Percentiles rank a stretch among this genome's conserved stretches.
These are phyloP conservation scores for Kluyveromyces starmeri DNA, from an alignment of 805 yeast species.

Conservation along the genomic window DNA sequence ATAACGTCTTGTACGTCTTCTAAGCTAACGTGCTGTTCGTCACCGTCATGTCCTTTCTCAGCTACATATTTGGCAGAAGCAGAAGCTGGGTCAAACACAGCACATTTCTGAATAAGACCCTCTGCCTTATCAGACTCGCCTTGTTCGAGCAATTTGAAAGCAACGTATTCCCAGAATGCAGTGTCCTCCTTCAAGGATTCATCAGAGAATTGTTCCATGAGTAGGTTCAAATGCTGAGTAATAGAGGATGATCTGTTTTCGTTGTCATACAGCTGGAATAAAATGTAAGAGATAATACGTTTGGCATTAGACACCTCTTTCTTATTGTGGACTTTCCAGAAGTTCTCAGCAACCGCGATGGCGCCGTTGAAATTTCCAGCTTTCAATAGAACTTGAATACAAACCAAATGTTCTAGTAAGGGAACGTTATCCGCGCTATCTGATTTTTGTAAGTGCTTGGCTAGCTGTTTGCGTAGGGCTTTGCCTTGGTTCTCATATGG, in stretches of 20 bases:
- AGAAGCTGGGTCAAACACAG: not conserved
- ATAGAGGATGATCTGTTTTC: conserved; percentile 18
- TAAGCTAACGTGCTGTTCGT: conserved; percentile 6
- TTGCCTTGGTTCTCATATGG: conserved; percentile 25
- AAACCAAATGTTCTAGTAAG: not conserved
- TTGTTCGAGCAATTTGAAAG: conserved; percentile 19
- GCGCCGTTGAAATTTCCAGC: conserved; percentile 26
- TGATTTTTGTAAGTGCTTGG: no score
- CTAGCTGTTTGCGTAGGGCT: conserved; percentile 16
- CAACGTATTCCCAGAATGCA: conserved; percentile 25
- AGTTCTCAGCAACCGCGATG: conserved; percentile 19
- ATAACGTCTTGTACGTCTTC: conserved; percentile 14
- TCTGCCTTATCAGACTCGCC: conserved; percentile 13
- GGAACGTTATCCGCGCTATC: not conserved
- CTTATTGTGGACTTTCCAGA: conserved; percentile 10
- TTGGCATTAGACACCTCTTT: conserved; percentile 1
- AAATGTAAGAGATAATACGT: conserved; percentile 14
- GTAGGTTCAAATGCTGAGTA: conserved; percentile 12
- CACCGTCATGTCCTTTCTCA: not conserved
- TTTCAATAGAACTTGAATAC: conserved; percentile 19
- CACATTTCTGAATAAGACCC: conserved; percentile 9
- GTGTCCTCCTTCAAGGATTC: conserved; percentile 8
- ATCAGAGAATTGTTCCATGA: conserved; percentile 3
- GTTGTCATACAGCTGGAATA: conserved; percentile 20
- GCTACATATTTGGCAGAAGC: not conserved